A percentile compares a stretch with the other conserved stretches of the same genome.
These are phyloP conservation scores for Millerago galiae DNA, from an alignment of 805 yeast genomes.

Conservation along the genomic window DNA sequence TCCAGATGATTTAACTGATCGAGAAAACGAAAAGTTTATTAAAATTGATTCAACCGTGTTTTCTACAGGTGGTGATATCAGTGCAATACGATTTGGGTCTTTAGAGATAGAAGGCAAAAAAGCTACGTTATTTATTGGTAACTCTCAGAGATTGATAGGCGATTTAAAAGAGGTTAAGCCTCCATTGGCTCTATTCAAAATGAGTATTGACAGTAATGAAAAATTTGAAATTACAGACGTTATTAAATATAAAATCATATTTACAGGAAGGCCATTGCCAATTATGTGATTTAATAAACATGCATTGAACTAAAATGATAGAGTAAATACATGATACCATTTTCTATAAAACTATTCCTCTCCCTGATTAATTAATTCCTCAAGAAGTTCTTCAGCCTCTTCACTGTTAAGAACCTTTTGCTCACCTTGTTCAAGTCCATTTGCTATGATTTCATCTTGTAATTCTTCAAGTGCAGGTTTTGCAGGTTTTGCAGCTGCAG, in stretches of 20 bases:
- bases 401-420: conserved; percentile 5
- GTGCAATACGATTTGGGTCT: conserved; percentile 45
- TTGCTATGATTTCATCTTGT: conserved; percentile 9
- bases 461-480: conserved; percentile 20
- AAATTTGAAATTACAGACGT: conserved; percentile 52
- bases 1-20: conserved; percentile 28
- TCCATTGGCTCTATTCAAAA: conserved; percentile 58
- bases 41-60: conserved; percentile 9
- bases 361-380: conserved; percentile 12
- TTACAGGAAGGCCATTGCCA: conserved; percentile 68
- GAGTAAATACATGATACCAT: too few species aligned
- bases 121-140: conserved; percentile 59
- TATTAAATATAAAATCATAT: conserved; percentile 50
- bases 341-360: neutral
- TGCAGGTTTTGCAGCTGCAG: conserved; percentile 22
- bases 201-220: conserved; percentile 26
- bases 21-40: conserved; percentile 31
- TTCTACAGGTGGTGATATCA: neutral
- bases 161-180: conserved; percentile 49
- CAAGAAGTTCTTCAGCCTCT: conserved; percentile 13
- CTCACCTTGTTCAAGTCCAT: conserved; percentile 4
- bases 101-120: conserved; percentile 39
- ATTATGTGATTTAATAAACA: conserved; percentile 44
- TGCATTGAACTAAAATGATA: too few species aligned
- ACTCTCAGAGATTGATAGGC: conserved; percentile 65